Base-by-base conservation (phyloP, 805 yeast species). In the Barnettozyma californica region DNA sequence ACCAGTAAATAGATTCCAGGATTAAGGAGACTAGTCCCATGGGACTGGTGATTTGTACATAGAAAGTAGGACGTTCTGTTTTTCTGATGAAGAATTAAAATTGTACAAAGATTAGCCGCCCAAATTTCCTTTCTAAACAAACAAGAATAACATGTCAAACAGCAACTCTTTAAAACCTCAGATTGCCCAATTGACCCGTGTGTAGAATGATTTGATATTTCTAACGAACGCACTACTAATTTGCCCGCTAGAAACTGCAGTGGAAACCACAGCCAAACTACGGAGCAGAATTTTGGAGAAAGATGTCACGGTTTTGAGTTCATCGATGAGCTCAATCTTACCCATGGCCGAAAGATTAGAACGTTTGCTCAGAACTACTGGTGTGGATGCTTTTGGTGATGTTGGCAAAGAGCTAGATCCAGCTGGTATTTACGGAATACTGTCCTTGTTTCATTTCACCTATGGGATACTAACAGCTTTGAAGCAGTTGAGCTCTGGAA, bases 401-500 rank as follows among this genome's bases (percentile, higher is more conserved):
- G 16, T 53, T 1, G 23, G 53, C 1, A 36, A 56, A 18, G 51
- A 58, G 18, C 48, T 68, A 23, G 71, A 68, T 26, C 52, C 57
- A 33, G 49, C 61, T 9, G 51, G 58, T 51, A 38, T 5, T 34
- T 39, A 29, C 2, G 11, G 26, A 37, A 37, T 21, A 37, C 41
- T 11, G 14, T 5, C 18, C 10, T 21, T 20, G 41, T 10, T 21
- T 11, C 3, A 19, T 9, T 20, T 14, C 18, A 20, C 16, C 9
- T 20, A 4, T 6, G 26, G 10, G 40, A 6, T 42, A 45, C 48
- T 26, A 44, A 38, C 36, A 16, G 18, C 11, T 18, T 14, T 10
- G 16, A 51, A 27, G 64, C 69, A 1, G 62, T 70, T 13, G 60
- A 54, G 14, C 46, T 70, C 10, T 73, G 77, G 77, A 73, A 73